Conservation (phyloP, 2,329 filamentous ascomycete species). For the Phyllosticta citribraziliensis region DNA sequence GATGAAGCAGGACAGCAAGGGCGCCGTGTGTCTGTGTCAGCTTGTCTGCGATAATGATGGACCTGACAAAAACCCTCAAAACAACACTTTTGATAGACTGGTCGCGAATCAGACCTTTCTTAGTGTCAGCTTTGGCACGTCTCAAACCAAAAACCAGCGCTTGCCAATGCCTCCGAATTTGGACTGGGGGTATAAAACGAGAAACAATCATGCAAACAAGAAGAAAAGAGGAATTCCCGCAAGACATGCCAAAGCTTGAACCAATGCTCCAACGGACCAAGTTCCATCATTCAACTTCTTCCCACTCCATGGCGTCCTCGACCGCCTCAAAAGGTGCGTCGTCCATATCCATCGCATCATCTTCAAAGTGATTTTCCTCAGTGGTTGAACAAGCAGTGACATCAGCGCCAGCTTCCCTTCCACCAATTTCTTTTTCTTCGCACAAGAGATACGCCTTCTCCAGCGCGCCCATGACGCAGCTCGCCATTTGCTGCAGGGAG, state of each 20-base stretch:
- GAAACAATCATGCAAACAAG: too few species aligned
- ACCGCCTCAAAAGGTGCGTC: conserved; percentile 48
- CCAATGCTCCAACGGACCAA: neutral
- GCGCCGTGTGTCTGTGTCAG: too few species aligned
- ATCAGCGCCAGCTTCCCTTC: neutral
- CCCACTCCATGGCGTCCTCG: conserved; percentile 47
- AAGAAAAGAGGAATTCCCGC: too few species aligned
- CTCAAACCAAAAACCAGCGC: too few species aligned
- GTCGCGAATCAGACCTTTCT: too few species aligned
- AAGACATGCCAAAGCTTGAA: neutral
- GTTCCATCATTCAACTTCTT: neutral
- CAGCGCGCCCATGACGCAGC: conserved; percentile 5
- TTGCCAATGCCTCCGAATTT: too few species aligned
- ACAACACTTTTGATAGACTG: too few species aligned
- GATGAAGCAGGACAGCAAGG: neutral
- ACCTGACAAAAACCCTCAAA: too few species aligned
- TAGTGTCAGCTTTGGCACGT: too few species aligned
- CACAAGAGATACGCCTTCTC: conserved; percentile 1
- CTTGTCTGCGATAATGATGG: too few species aligned
- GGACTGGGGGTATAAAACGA: too few species aligned
- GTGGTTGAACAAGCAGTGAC: neutral
- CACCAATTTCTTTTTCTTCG: neutral
- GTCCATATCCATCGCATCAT: conserved; percentile 14
- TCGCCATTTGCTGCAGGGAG: conserved; percentile 1
- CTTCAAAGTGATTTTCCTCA: neutral